Conservation (phyloP, 441 rosid genomes). For the Euphorbia schlechtendalii region DNA sequence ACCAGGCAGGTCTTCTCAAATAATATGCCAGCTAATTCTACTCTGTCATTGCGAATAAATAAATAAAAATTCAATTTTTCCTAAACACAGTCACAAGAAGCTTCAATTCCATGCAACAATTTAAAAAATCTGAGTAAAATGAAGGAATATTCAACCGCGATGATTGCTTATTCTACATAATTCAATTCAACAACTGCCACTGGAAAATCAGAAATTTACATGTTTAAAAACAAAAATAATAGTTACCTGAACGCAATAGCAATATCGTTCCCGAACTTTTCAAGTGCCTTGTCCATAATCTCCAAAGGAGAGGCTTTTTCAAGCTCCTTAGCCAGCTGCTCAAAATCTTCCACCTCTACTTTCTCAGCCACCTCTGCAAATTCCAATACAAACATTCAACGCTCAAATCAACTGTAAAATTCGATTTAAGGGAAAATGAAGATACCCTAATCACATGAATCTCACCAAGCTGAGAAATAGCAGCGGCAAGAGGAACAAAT, state of each 20-base stretch:
- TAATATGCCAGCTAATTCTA: background rate
- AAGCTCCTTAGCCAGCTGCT: constrained; percentile 49
- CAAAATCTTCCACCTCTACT: constrained; percentile 44
- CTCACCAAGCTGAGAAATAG: constrained; percentile 47
- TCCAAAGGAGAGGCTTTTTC: constrained; percentile 70
- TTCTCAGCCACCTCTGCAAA: constrained; percentile 48
- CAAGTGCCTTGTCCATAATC: constrained; percentile 78
- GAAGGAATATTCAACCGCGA: constrained; percentile 4
- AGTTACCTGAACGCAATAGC: constrained; percentile 89
- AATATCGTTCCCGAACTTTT: constrained; percentile 68
- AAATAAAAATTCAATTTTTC: background rate
- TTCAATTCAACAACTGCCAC: background rate
- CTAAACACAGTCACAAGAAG: background rate
- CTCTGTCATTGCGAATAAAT: too few species aligned
- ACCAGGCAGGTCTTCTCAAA: background rate
- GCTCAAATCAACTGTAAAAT: background rate
- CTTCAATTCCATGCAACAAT: background rate
- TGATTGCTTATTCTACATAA: background rate
- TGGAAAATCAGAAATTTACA: background rate
- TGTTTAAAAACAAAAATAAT: background rate
- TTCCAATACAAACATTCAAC: background rate
- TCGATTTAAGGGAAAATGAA: background rate
- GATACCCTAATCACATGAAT: background rate
- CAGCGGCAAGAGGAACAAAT: constrained; percentile 51
- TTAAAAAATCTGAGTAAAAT: background rate